These are phyloP conservation scores for Tolypocladium tundrense DNA, from an alignment of 2,329 filamentous ascomycete genomes.

Conservation along the genomic window DNA sequence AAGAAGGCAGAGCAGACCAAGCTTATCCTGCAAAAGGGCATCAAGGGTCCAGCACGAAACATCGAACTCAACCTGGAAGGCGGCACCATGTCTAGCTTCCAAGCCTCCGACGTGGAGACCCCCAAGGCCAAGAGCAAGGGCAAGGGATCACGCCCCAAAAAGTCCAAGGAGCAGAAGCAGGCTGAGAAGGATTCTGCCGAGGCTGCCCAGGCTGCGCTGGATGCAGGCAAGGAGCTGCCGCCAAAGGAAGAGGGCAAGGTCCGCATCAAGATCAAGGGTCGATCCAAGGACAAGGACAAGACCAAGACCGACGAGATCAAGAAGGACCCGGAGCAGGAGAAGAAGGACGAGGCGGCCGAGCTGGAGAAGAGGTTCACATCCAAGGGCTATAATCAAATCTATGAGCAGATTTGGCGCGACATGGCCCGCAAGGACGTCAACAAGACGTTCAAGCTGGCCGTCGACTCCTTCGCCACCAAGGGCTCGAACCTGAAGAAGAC, in stretches of 20 bases:
- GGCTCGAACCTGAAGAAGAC: conserved; percentile 97
- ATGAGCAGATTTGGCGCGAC: conserved; percentile 95
- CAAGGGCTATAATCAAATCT: conserved; percentile 92
- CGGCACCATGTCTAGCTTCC: conserved; percentile 77
- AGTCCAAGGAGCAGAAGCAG: conserved; percentile 80
- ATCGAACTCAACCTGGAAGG: conserved; percentile 75
- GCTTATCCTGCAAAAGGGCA: conserved; percentile 75
- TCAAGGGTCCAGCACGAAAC: conserved; percentile 62
- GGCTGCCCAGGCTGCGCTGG: conserved; percentile 74
- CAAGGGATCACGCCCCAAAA: conserved; percentile 66
- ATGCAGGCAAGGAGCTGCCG: conserved; percentile 63
- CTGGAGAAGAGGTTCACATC: conserved; percentile 64
- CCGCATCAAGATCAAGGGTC: conserved; percentile 52
- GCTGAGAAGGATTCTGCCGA: conserved; percentile 76
- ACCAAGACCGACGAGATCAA: conserved; percentile 28
- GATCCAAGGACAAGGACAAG: conserved; percentile 34
- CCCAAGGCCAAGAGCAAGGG: conserved; percentile 40
- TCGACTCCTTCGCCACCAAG: conserved; percentile 75
- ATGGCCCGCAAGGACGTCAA: conserved; percentile 87
- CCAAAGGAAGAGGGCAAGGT: conserved; percentile 49
- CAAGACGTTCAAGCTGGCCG: conserved; percentile 83
- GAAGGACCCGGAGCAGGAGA: conserved; percentile 41
- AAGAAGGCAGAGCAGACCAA: conserved; percentile 91
- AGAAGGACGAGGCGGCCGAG: conserved; percentile 38
- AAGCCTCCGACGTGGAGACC: conserved; percentile 49